Base-by-base conservation (phyloP, 495 filamentous ascomycete genomes). In the Daldinia vernicosa region DNA sequence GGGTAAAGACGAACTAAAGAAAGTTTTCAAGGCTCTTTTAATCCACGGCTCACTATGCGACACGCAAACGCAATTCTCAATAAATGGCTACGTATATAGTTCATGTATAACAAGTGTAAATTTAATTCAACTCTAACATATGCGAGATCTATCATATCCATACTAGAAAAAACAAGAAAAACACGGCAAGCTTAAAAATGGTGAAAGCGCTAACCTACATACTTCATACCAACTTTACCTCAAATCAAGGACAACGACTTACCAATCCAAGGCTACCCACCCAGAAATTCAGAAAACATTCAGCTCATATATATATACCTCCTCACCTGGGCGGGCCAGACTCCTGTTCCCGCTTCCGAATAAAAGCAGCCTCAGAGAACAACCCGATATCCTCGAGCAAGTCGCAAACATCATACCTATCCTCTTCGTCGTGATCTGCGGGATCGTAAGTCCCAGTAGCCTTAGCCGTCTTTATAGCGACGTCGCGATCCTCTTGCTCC, bases 381-480 rank as follows among this genome's bases (percentile, higher is more conserved):
- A 78, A 27, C 2, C 76, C 60, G 0, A 78, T 22, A 32, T 77
- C 75, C 19, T 67, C 60, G 2, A 78, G 72, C 15, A 77, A 32
- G 22, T 76, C 70, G 11, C 70, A 74, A 6, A 74, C 67, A 24
- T 77, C 74, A 37, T 77, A 74, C 6, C 60, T 30, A 4, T 50
- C 24, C 27, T 6, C 8, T 27, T 71, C 63, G 24, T 67, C 59
- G 0, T 39, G 0, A 2, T 45, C 28, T 17, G 37, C 26, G 4
- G 4, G 14, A 6, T 61, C 43, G 14, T 60, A 35, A 4, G 19
- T 17, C n/a, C 26, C 17, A 3, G 5, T 35, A 24, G 28, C 52
- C 26, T 26, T 17, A 32, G 52, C 52, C 40, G 11, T 43, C 54
- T 7, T 8, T 0, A 17, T n/a, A 7, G 5, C 4, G 15, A 32